Conservation (phyloP, 2,329 filamentous ascomycete genomes). For the Cytospora piceicola region DNA sequence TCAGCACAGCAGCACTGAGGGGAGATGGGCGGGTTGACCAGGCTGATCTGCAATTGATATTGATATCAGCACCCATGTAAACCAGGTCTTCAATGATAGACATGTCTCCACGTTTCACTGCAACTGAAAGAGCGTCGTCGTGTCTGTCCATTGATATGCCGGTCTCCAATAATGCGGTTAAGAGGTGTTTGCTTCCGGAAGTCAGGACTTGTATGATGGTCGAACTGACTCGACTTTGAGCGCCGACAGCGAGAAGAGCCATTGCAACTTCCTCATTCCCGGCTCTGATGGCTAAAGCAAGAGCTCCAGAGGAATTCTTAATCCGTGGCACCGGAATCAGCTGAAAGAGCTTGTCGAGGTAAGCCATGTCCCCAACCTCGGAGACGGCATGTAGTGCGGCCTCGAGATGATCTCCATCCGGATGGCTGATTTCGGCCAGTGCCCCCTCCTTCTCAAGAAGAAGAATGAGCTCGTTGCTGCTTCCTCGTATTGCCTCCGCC, state of each 20-base stretch:
- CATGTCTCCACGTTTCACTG: neutral
- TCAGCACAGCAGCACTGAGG: conserved; percentile 3
- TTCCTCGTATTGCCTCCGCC: neutral
- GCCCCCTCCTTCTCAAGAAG: neutral
- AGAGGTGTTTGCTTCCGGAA: no score
- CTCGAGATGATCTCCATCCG: neutral
- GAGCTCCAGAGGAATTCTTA: neutral
- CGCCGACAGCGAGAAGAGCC: neutral
- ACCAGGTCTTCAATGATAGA: neutral
- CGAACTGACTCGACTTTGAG: neutral
- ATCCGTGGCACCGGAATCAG: neutral
- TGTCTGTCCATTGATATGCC: no score
- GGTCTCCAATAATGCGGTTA: no score
- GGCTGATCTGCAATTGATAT: no score
- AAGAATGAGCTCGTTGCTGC: neutral
- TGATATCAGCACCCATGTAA: neutral
- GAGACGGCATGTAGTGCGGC: neutral
- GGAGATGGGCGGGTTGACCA: neutral
- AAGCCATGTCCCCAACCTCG: neutral
- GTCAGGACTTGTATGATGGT: no score
- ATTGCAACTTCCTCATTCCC: neutral
- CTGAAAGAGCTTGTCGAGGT: neutral
- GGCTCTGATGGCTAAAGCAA: neutral
- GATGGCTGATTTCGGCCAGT: neutral
- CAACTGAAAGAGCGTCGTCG: neutral